A percentile compares a stretch with the other conserved stretches of the same genome.
Evolutionary conservation across 108 stramenopile species (phyloP).

Genomic region (Cylindrotheca closterium): DNA sequence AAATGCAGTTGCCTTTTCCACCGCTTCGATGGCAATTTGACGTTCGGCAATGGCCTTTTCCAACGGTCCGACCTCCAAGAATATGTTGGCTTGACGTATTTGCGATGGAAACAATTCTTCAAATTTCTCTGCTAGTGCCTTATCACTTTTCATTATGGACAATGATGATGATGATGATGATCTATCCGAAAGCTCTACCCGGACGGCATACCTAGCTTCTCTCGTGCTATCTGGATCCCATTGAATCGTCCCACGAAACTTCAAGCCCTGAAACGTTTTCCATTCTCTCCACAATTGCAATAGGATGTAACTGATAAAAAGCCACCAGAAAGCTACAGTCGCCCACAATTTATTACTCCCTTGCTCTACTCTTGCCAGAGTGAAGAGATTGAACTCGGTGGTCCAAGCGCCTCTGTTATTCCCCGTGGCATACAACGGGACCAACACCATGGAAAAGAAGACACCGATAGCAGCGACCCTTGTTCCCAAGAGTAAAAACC

Average conservation of each 20-base stretch:
- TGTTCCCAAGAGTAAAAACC: conserved; percentile 55
- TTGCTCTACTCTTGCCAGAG: conserved; percentile 25
- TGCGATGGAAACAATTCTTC: conserved; percentile 58
- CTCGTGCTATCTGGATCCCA: neutral
- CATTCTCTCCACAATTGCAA: conserved; percentile 36
- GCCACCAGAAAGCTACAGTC: conserved; percentile 23
- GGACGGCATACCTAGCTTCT: conserved; percentile 27
- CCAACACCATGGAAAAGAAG: conserved; percentile 27
- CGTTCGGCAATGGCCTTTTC: conserved; percentile 1
- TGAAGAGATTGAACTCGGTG: conserved; percentile 5
- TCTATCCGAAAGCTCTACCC: too few species aligned
- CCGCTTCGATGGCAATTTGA: conserved; percentile 1
- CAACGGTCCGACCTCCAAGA: neutral
- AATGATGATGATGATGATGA: too few species aligned
- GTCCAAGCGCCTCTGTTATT: conserved; percentile 5
- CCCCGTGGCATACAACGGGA: conserved; percentile 18
- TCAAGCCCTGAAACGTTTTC: conserved; percentile 50
- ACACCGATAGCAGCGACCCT: conserved; percentile 52
- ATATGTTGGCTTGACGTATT: conserved; percentile 22
- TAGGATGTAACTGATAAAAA: neutral
- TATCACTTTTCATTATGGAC: conserved; percentile 36
- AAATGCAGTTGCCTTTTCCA: conserved; percentile 1
- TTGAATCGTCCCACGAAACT: neutral
- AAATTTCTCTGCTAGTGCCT: conserved; percentile 43
- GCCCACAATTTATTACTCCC: conserved; percentile 34